These are phyloP conservation scores for Phascolomyces articulosus DNA, from an alignment of 371 early-diverging fungal genomes.

Conservation along the genomic window DNA sequence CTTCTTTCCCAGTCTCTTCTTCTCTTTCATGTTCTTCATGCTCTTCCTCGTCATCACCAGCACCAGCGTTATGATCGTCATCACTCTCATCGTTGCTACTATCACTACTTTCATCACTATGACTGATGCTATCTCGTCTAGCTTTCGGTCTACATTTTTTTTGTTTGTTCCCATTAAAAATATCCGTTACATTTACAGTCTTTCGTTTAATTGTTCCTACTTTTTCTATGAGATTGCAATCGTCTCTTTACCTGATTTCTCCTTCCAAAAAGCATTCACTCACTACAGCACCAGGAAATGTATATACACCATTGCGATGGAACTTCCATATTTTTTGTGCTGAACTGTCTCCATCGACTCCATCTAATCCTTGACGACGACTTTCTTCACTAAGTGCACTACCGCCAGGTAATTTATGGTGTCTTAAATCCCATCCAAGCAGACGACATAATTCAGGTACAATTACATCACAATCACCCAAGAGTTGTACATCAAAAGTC, in stretches of 20 bases:
- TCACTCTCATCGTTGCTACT: neutral
- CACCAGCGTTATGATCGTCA: neutral
- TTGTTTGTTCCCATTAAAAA: neutral
- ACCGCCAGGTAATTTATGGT: constrained; percentile 58
- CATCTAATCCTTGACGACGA: neutral
- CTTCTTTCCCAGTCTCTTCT: neutral
- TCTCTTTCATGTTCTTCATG: neutral
- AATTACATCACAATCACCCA: constrained; percentile 89
- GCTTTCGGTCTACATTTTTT: neutral
- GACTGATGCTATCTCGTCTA: neutral
- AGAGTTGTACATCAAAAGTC: constrained; percentile 88
- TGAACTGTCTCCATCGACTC: no score
- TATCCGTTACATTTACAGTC: neutral
- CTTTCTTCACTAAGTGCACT: constrained; percentile 45
- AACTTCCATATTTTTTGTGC: constrained; percentile 31
- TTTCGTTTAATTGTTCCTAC: neutral
- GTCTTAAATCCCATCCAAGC: constrained; percentile 75
- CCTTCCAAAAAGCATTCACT: constrained; percentile 26
- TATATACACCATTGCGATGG: constrained; percentile 42
- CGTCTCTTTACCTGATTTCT: neutral
- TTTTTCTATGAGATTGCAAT: neutral
- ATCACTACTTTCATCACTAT: neutral
- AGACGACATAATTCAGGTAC: constrained; percentile 77
- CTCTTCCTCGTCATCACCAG: neutral
- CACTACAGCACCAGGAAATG: constrained; percentile 49